Percentiles rank a stretch among this genome's conserved stretches.
phyloP scores from a whole-genome alignment of 176 grass and related monocot species.

The Carex cristatella region DNA sequence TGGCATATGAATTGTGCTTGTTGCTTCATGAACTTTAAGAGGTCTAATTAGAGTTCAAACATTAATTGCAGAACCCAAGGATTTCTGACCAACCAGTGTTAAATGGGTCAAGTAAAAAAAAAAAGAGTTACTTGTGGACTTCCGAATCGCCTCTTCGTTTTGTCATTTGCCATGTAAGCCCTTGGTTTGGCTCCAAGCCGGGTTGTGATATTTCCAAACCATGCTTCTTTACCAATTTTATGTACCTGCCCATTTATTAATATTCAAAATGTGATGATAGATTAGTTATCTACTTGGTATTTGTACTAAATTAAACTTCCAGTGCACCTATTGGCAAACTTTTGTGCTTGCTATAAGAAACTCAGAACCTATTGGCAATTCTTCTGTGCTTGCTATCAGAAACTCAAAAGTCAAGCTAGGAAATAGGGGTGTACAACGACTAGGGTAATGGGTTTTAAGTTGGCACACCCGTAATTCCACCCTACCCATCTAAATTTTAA shows the following conservation, averaged over 20 bases:
- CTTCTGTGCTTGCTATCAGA: neutral
- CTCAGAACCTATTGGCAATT: neutral
- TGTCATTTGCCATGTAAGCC: slow-evolving; percentile 98
- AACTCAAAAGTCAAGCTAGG: neutral
- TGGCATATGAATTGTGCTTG: neutral
- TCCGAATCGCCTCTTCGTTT: slow-evolving; percentile 78
- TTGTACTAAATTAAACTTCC: neutral
- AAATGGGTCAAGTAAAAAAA: neutral
- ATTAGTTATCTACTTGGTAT: neutral
- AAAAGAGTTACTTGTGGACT: slow-evolving; percentile 77
- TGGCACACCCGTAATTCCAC: too few species aligned
- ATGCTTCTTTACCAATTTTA: slow-evolving; percentile 95
- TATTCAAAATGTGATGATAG: neutral
- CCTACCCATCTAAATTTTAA: too few species aligned
- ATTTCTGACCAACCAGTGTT: neutral
- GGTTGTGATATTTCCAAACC: slow-evolving; percentile 97
- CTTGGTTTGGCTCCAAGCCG: slow-evolving; percentile 86
- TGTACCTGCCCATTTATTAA: slow-evolving; percentile 46
- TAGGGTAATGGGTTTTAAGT: too few species aligned
- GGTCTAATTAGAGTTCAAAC: neutral
- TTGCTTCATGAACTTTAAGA: neutral
- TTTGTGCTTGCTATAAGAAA: neutral
- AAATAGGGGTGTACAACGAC: too few species aligned
- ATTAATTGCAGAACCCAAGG: neutral
- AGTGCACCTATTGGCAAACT: neutral